Base-by-base conservation (phyloP, 164 flowering plant species). In the Macadamia integrifolia region DNA sequence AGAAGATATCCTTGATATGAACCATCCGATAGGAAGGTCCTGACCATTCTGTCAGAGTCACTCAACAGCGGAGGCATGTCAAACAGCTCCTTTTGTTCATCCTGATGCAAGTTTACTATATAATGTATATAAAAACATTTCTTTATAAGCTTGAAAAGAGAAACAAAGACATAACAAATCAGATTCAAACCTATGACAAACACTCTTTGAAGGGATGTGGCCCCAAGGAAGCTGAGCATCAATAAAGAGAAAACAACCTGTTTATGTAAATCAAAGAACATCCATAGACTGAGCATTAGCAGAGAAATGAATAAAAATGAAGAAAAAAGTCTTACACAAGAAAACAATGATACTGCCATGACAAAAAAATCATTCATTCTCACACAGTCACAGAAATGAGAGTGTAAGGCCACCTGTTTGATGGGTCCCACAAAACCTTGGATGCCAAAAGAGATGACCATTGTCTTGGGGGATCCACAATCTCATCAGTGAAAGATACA, bases 151-250 rank as follows among this genome's bases (percentile, higher is more conserved):
- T 12, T 30, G 23, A 23, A 18, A 55, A 23, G 30, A 48, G 32
- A 40, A 28, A 62, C 3, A 63, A 44, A 65, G 60, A 18, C 13
- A 44, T 43, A 60, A 61, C 68, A 61, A 72, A 73, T 65, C 53
- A 23, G 68, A 44, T 15, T 65, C 76, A 32, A 64, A 93, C 97
- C 97, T 71, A 76, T 76, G 3, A 73, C 48, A 76, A 81, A 87
- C 61, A 85, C 62, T 44, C 66, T 78, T 66, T 68, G 85, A 61
- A 84, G 53, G 60, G 97, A 80, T 58, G 82, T 58, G 17, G 84
- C 66, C 70, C 94, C 96, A 72, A 88, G 78, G 74, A 89, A 74
- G 78, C 89, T 79, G 59, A 86, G 76, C 69, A 86, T 65, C 71
- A 81, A 56, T 48, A 93, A 79, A 42, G 64, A 61, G 55, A 80